A percentile compares a stretch with the other conserved stretches of the same genome.
phyloP scores from a whole-genome alignment of 108 stramenopile species.

The Aurantiochytrium sp. region DNA sequence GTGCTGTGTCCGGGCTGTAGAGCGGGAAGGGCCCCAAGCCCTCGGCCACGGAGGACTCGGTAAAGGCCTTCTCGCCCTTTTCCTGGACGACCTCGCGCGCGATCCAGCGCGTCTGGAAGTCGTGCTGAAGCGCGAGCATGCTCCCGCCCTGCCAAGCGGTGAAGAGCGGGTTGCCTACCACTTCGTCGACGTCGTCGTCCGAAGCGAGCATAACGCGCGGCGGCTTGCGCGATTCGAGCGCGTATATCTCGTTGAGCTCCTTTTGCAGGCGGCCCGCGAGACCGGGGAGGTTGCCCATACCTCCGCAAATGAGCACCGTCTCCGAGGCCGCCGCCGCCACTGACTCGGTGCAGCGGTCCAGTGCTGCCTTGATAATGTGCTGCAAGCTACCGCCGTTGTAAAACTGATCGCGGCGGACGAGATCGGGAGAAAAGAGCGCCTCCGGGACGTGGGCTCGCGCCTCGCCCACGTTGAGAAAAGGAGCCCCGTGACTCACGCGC shows the following conservation, averaged over 20 bases:
- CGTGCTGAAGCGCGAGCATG: not conserved
- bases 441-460: not conserved
- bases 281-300: not conserved
- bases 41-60: not conserved
- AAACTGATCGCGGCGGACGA: not conserved
- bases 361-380: constrained; percentile 13
- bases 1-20: not conserved
- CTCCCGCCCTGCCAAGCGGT: not conserved
- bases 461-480: not conserved
- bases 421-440: constrained; percentile 13
- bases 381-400: constrained; percentile 10
- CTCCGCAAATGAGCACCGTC: constrained; percentile 3
- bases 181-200: not conserved
- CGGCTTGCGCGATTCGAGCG: not conserved
- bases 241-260: not conserved
- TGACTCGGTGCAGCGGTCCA: not conserved
- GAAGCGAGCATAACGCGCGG: not conserved
- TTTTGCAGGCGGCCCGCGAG: not conserved
- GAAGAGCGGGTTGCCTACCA: not conserved
- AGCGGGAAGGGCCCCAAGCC: not conserved
- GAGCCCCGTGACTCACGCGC: not conserved
- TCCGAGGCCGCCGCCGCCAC: not conserved
- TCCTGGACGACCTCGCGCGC: not conserved
- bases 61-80: not conserved
- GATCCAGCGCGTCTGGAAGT: constrained; percentile 16